Conservation (phyloP, 2,329 filamentous ascomycete species). For the Dactylellina parvicollis region DNA sequence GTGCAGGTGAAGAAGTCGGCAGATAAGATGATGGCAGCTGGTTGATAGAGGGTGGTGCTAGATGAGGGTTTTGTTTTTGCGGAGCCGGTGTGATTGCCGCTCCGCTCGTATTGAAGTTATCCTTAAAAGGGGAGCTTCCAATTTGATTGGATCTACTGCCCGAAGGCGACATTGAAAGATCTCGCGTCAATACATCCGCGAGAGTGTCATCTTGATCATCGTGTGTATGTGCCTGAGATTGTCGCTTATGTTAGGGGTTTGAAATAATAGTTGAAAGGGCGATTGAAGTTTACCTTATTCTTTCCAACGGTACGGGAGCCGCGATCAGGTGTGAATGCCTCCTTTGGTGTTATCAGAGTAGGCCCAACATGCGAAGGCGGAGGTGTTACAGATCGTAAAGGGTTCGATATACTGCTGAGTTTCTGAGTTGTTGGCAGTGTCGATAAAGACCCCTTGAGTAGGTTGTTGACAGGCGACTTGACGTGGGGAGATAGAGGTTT, state of each 20-base stretch:
- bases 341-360: slow-evolving; percentile 62
- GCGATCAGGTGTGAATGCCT: slow-evolving; percentile 68
- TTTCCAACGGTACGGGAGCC: slow-evolving; percentile 60
- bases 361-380: slow-evolving; percentile 65
- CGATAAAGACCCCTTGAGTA: slow-evolving; percentile 9
- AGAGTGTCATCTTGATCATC: slow-evolving; percentile 51
- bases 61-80: slow-evolving; percentile 75
- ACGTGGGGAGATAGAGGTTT: slow-evolving; percentile 53
- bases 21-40: slow-evolving; percentile 85
- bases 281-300: slow-evolving; percentile 58
- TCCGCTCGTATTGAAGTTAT: slow-evolving; percentile 43
- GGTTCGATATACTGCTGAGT: slow-evolving; percentile 28
- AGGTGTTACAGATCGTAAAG: slow-evolving; percentile 56
- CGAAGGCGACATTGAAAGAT: slow-evolving; percentile 55
- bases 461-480: slow-evolving; percentile 26
- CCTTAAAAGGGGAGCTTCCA: slow-evolving; percentile 47
- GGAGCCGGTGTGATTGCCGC: slow-evolving; percentile 74
- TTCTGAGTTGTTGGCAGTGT: slow-evolving; percentile 15
- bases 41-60: slow-evolving; percentile 81
- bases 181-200: slow-evolving; percentile 14
- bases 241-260: slow-evolving; percentile 58
- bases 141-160: slow-evolving; percentile 10
- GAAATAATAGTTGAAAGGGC: neutral
- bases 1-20: slow-evolving; percentile 83
- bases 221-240: slow-evolving; percentile 55